Evolutionary conservation across 345 rosid genomes (phyloP), one percentile per base, ranked within the genome.

Genomic region (Eucalyptus cladocalyx): DNA sequence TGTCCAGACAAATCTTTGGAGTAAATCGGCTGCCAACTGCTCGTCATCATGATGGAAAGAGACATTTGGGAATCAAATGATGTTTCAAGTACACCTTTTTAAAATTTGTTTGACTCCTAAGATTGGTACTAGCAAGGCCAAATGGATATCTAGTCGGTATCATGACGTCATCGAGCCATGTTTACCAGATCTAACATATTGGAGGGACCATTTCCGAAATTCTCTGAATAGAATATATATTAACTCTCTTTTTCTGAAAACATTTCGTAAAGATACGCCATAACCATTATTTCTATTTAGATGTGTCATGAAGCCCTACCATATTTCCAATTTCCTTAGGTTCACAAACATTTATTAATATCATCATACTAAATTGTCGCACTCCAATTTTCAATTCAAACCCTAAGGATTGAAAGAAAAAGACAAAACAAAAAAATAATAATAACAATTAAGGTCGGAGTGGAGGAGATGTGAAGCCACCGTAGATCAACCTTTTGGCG

Each of bases 401-500:
- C 43, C 81, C 43, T 72, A 72, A 72, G 40, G 80, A 40, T 34
- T 18, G 43, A 72, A 72, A 72, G 26, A 19, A 19, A 13, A 34
- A 19, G 81, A 72, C 26, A 9, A 9, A 9, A 17, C 5, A 6
- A 34, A 13, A 14, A 49, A 48, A 67, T 23, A 4, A 42, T 42
- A 40, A 5, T 40, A 40, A 40, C 5, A 43, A 45, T 45, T 45
- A 45, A 45, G 48, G 48, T 45, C 11, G 11, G 17, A 90, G 89
- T 19, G 91, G 89, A 4, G 89, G 89, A 26, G 89, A 90, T 11
- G 86, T 87, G 80, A 87, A 90, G 80, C 40, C 87, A 11, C 95
- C 95, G 10, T 88, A 86, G 76, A 95, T 89, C 86, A 95, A 90
- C 32, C 92, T 93, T 65, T 19, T 72, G 30, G 95, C 93, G 18